These are phyloP conservation scores for Candida morakotiae DNA, from an alignment of 805 yeast species.

Conservation along the genomic window DNA sequence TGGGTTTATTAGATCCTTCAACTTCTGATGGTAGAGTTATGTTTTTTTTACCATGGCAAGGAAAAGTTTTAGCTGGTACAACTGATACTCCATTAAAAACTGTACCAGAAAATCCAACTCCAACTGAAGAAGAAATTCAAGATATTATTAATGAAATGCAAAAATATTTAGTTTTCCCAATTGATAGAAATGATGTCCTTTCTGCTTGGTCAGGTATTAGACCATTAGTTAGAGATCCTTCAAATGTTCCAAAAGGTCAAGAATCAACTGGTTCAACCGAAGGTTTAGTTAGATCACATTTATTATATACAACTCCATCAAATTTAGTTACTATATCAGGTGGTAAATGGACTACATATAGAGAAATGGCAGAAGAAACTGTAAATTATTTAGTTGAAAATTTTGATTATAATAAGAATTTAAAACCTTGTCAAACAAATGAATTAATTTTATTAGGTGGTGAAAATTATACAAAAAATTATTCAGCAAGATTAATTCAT, in stretches of 20 bases:
- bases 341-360: slow-evolving; percentile 97
- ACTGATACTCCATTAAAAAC: slow-evolving; percentile 82
- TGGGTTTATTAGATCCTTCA: slow-evolving; percentile 88
- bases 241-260: slow-evolving; percentile 43
- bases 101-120: slow-evolving; percentile 73
- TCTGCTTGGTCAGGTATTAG: slow-evolving; percentile 98
- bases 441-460: slow-evolving; percentile 69
- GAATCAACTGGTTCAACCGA: slow-evolving; percentile 58
- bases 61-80: slow-evolving; percentile 93
- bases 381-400: slow-evolving; percentile 64
- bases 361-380: slow-evolving; percentile 97
- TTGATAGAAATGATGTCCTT: slow-evolving; percentile 82
- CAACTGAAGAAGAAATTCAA: slow-evolving; percentile 83
- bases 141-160: slow-evolving; percentile 85
- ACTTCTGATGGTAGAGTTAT: slow-evolving; percentile 95
- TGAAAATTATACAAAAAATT: slow-evolving; percentile 69
- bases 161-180: slow-evolving; percentile 85
- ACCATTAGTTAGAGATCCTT: slow-evolving; percentile 86
- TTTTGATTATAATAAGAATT: slow-evolving; percentile 32
- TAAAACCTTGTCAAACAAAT: slow-evolving; percentile 50
- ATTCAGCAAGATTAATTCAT: slow-evolving; percentile 77
- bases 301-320: slow-evolving; percentile 60
- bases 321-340: slow-evolving; percentile 89
- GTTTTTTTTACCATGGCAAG: slow-evolving; percentile 98
- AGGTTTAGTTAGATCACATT: slow-evolving; percentile 86